phyloP scores from a whole-genome alignment of 441 rosid genomes.

The Corymbia citriodora region DNA sequence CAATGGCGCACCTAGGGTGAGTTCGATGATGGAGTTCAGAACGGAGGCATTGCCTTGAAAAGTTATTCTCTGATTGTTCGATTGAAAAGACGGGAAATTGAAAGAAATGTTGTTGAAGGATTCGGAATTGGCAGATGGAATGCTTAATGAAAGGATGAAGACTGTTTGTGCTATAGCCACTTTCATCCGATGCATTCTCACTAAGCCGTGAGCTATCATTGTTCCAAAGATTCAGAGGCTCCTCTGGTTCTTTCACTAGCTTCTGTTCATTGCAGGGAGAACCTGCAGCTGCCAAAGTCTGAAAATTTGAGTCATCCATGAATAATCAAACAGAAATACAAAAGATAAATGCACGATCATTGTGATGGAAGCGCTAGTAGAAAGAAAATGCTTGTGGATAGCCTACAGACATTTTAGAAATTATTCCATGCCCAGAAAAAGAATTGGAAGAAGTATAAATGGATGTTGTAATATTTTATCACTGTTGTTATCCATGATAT shows the following conservation, averaged over 20 bases:
- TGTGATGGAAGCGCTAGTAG: neutral
- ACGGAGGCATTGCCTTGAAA: too few species aligned
- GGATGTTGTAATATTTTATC: neutral
- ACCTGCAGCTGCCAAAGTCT: neutral
- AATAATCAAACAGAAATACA: neutral
- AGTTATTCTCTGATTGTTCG: rapidly evolving
- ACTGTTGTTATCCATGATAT: neutral
- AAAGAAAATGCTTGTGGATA: neutral
- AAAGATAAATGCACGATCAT: neutral
- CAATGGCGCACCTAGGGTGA: too few species aligned
- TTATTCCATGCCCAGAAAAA: neutral
- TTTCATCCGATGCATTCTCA: too few species aligned
- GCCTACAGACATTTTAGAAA: neutral
- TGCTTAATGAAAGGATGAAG: too few species aligned
- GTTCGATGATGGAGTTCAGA: too few species aligned
- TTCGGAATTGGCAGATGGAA: too few species aligned
- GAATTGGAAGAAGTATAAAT: neutral
- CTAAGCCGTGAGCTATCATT: too few species aligned
- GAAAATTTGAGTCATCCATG: neutral
- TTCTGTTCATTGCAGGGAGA: neutral
- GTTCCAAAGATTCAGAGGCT: neutral
- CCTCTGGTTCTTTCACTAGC: neutral
- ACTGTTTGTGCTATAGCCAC: too few species aligned
- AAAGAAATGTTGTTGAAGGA: rapidly evolving
- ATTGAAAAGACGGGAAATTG: too few species aligned